Evolutionary conservation across 2,329 filamentous ascomycete species (phyloP), one percentile per base, ranked within the genome.

Genomic region (Colletotrichum lentis): DNA sequence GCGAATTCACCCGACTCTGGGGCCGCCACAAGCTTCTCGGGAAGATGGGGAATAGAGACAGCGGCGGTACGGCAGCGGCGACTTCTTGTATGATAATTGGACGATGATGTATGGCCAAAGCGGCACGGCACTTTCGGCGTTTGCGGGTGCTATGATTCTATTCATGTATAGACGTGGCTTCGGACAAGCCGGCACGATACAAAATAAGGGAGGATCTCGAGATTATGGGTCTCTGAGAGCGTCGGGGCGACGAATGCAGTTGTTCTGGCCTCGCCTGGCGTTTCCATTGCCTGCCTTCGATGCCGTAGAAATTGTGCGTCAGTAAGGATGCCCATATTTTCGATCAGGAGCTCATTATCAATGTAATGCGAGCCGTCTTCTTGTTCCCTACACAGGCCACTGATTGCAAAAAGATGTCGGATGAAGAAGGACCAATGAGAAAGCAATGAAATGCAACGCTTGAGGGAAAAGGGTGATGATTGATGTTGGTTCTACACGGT

Each of bases 31-130:
- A 44, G 54, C 46, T 20, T 64, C 44, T 55, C 46, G 53, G 46
- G 52, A 50, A 55, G 59, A 54, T 5, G 47, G 49, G 63, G 57
- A 37, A 44, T 31, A 37, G 31, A 53, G 50, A 31, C 8, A 44
- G 39, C 50, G 46, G 65, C 31, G 43, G 56, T 8, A 54, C 47
- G 49, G 67, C 35, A 62, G 64, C 58, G 55, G 57, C 64, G 47
- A 59, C 57, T 69, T 69, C 57, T 67, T 69, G 67, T 68, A 69
- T 69, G 63, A 69, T 69, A 69, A 49, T 55, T 47, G 63, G 57
- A 56, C 66, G 62, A 61, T 60, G 67, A 69, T 67, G 67, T 69
- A 59, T 62, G 63, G 52, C 67, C 64, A 57, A 22, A 67, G 64
- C 63, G 64, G 44, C 39, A 55, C 55, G 67, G 67, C 67, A 67